phyloP scores from a whole-genome alignment of 345 rosid genomes.

The Firmiana major region DNA sequence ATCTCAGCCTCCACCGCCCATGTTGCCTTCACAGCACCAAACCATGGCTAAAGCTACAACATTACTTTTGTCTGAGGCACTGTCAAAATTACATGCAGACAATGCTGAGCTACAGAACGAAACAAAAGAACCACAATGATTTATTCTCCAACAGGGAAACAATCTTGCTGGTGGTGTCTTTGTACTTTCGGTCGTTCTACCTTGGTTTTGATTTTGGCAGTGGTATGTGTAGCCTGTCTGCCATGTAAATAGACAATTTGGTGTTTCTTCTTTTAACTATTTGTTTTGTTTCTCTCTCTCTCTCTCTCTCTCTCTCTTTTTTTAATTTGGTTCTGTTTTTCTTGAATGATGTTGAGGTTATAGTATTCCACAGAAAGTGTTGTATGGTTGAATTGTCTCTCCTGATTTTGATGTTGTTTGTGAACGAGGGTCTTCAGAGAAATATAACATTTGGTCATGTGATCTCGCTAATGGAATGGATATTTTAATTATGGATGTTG shows the following conservation, averaged over 20 bases:
- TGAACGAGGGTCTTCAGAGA: not conserved
- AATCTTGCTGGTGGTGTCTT: conserved; percentile 16
- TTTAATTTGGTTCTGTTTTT: not conserved
- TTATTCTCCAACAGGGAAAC: conserved; percentile 10
- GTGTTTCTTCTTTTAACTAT: not conserved
- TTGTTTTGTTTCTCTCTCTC: not conserved
- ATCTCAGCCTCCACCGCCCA: conserved; percentile 79
- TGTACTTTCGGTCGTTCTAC: conserved; percentile 1
- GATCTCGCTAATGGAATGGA: not conserved
- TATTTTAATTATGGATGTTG: not conserved
- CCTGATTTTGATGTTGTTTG: not conserved
- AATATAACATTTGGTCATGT: not conserved
- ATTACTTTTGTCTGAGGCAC: conserved; percentile 44
- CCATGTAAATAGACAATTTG: not conserved
- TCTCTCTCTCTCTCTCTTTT: too few relatives aligned
- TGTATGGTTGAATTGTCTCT: conserved; percentile 3
- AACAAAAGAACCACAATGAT: conserved; percentile 24
- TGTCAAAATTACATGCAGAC: conserved; percentile 40
- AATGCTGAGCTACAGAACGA: conserved; percentile 30
- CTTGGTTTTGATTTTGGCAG: not conserved
- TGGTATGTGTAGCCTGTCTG: not conserved
- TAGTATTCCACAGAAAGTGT: not conserved
- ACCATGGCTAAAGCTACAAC: conserved; percentile 40
- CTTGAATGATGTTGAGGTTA: conserved; percentile 10
- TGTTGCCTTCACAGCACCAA: conserved; percentile 45